Base-by-base conservation (phyloP, 495 filamentous ascomycete genomes). In the Cercophora sp. region DNA sequence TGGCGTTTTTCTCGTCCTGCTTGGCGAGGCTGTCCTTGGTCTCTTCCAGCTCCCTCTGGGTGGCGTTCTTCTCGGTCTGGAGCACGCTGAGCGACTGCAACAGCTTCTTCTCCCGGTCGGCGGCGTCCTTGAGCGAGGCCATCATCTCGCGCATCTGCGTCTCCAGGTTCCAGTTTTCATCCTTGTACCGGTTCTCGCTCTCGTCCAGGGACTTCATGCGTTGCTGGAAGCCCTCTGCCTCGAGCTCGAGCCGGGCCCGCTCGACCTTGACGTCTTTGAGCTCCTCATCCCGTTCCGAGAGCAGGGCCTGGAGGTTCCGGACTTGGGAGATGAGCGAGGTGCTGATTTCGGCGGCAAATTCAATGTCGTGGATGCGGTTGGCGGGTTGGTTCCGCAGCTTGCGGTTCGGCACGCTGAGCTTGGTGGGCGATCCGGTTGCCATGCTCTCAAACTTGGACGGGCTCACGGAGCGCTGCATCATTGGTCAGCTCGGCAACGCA, bases 141-240 rank as follows among this genome's bases (percentile, higher is more conserved):
- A 85, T 76, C 22, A 91, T 73, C 47, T 96, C 91, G 51, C 94
- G 93, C 22, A 89, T 80, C 58, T 87, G 85, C 1, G 90, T 90
- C 69, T 96, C 93, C 36, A 98, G 77, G 54, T 85, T 88, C 93
- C 93, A 98, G 62, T 97, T 98, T 64, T 96, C 92, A 63, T 98
- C 93, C 67, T 96, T 97, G 68, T 91, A 95, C 15, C 88, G 83
- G 65, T 90, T 86, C 70, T 98, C 93, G 60, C 86, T 94, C 67
- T 97, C 93, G 60, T 96, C 91, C 27, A 97, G 73, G 5, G 76
- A 76, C 59, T 85, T 85, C 41, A 96, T 75, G 9, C 89, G 84
- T 63, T 91, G 84, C 48, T 83, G 78, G 51, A 94, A 82, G 1
- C 81, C 81, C 63, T 95, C 89, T 0, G 82, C 83, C 54, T 96